Conservation (phyloP, 139 green algal genomes). For the Astrephomene gubernaculifera region DNA sequence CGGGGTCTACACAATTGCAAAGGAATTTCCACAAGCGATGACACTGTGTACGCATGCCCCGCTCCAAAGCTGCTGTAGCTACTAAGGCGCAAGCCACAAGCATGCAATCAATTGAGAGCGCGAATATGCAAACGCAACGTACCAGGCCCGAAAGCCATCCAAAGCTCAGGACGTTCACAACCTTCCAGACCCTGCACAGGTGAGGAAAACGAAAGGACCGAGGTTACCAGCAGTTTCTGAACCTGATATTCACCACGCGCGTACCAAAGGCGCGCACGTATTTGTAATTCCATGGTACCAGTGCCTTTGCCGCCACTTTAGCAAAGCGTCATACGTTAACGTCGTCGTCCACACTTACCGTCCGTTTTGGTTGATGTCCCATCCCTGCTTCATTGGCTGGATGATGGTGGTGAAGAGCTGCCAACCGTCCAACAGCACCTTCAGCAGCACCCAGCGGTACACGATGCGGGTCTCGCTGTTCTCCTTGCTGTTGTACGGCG, state of each 20-base stretch:
- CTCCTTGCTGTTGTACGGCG: neutral
- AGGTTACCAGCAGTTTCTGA: too few species aligned
- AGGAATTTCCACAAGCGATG: neutral
- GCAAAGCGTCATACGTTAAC: too few species aligned
- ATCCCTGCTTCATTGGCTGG: neutral
- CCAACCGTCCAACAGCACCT: neutral
- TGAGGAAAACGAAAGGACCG: too few species aligned
- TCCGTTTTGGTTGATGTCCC: too few species aligned
- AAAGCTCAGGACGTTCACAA: neutral
- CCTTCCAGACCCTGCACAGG: neutral
- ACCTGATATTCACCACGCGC: too few species aligned
- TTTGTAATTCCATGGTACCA: too few species aligned
- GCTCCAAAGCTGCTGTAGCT: neutral
- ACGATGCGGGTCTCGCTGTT: neutral
- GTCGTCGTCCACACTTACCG: too few species aligned
- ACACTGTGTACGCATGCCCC: neutral
- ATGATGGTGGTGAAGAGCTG: too few species aligned
- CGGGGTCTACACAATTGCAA: neutral
- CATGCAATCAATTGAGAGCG: neutral
- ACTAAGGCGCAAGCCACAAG: neutral
- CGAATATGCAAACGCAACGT: neutral
- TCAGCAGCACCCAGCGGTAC: constrained; percentile 5
- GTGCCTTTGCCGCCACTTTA: too few species aligned
- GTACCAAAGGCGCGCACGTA: too few species aligned
- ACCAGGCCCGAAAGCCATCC: neutral